Conservation (phyloP, 2,329 filamentous ascomycete genomes). For the Monosporascus sp. region DNA sequence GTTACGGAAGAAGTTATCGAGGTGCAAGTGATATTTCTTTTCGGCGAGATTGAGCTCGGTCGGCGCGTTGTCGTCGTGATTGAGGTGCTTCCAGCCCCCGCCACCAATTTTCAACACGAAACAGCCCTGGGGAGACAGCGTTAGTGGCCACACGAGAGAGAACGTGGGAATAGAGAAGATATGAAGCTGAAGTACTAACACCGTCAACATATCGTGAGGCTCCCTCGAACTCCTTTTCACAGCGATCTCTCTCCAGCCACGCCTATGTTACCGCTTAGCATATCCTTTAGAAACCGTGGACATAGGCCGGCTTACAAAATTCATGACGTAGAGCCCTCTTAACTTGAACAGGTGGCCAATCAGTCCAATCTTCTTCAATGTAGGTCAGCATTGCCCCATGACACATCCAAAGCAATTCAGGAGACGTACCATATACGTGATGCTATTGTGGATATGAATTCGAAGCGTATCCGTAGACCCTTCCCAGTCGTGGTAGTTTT, state of each 20-base stretch:
- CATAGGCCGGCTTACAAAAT: conserved; percentile 1
- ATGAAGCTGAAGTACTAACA: neutral
- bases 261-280: neutral
- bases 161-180: neutral
- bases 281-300: neutral
- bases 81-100: neutral
- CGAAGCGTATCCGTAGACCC: neutral
- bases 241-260: neutral
- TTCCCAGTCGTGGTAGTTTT: neutral
- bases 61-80: conserved; percentile 1
- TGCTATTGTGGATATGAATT: neutral
- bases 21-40: neutral
- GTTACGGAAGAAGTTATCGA: conserved; percentile 3
- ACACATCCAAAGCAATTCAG: neutral
- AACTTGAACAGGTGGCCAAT: conserved; percentile 1
- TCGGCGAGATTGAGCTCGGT: neutral
- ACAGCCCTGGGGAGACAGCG: neutral
- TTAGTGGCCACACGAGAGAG: neutral
- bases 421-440: conserved; percentile 1
- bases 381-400: neutral
- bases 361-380: conserved; percentile 1
- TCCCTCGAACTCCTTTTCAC: neutral
- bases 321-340: conserved; percentile 1
- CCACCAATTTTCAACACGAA: conserved; percentile 1
- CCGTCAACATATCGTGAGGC: conserved; percentile 1